Conservation (phyloP, 106 monocot species). For the Allium sativum region DNA sequence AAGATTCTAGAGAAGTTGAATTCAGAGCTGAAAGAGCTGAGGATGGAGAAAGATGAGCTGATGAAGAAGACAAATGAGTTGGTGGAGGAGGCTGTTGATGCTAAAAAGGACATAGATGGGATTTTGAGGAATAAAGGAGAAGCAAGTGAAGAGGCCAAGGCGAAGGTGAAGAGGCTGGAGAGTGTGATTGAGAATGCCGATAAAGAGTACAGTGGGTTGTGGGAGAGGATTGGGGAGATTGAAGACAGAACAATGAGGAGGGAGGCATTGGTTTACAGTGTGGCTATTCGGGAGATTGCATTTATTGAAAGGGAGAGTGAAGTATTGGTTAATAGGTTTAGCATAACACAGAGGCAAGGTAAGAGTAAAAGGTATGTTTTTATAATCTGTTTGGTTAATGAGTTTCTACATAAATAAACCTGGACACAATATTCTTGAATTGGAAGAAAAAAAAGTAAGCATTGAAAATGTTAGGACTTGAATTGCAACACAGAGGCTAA, state of each 20-base stretch:
- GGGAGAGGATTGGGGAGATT: constrained; percentile 54
- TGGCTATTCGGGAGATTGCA: constrained; percentile 57
- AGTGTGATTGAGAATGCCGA: constrained; percentile 23
- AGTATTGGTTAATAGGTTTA: constrained; percentile 52
- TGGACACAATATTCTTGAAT: no score
- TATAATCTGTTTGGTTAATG: background rate
- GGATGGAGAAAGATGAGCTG: constrained; percentile 41
- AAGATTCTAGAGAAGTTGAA: constrained; percentile 42
- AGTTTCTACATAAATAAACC: background rate
- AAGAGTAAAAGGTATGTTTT: constrained; percentile 27
- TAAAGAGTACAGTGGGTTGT: constrained; percentile 48
- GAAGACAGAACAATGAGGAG: constrained; percentile 49
- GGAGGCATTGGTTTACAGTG: constrained; percentile 55
- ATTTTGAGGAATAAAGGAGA: constrained; percentile 24
- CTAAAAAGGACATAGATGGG: constrained; percentile 11
- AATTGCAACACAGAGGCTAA: no score
- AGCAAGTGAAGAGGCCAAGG: constrained; percentile 8
- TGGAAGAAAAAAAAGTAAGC: no score
- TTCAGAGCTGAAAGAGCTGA: constrained; percentile 39
- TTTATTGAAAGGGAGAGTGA: constrained; percentile 75
- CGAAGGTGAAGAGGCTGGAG: constrained; percentile 36
- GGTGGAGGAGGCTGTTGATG: constrained; percentile 15
- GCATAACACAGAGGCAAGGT: constrained; percentile 17
- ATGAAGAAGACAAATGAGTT: constrained; percentile 28
- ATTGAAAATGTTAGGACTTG: no score